Conservation (phyloP, 257 asterid species). For the Thymus mandschuricus region DNA sequence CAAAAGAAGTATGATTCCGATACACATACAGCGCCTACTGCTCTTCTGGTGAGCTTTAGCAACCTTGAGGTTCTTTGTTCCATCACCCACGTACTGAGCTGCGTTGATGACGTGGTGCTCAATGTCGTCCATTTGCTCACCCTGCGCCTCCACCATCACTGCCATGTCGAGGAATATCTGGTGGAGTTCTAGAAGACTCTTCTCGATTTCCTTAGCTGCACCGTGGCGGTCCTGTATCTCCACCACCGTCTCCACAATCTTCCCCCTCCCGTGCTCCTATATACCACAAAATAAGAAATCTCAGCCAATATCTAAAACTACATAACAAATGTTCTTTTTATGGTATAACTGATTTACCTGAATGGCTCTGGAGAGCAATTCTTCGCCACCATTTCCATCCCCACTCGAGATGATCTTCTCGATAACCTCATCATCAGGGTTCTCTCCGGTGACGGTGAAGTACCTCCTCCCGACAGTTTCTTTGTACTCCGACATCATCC, state of each 20-base stretch:
- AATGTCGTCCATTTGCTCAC: slow-evolving; percentile 89
- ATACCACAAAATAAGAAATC: not conserved
- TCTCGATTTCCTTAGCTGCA: slow-evolving; percentile 86
- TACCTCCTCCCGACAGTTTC: slow-evolving; percentile 87
- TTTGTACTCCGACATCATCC: slow-evolving; percentile 86
- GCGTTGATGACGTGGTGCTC: slow-evolving; percentile 87
- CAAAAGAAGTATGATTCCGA: slow-evolving; percentile 68
- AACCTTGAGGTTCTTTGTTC: slow-evolving; percentile 70
- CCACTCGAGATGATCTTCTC: slow-evolving; percentile 77
- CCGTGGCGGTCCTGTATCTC: slow-evolving; percentile 61
- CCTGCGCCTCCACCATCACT: slow-evolving; percentile 95
- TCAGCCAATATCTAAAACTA: not conserved
- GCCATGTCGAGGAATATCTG: slow-evolving; percentile 44
- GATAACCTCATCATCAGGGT: slow-evolving; percentile 66
- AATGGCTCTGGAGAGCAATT: slow-evolving; percentile 77
- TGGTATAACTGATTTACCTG: slow-evolving; percentile 34
- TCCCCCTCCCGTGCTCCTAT: slow-evolving; percentile 80
- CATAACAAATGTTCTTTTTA: no score
- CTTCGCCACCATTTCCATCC: slow-evolving; percentile 75
- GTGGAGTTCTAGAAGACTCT: slow-evolving; percentile 88
- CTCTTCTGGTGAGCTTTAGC: slow-evolving; percentile 78
- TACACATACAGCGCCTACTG: slow-evolving; percentile 76
- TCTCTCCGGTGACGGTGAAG: slow-evolving; percentile 83
- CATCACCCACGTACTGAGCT: slow-evolving; percentile 64
- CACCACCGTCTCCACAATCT: slow-evolving; percentile 44